Percentiles rank a stretch among this genome's conserved stretches.
Evolutionary conservation across 2,329 filamentous ascomycete genomes (phyloP).

Genomic region (Arthrobotrys pseudoclavata): DNA sequence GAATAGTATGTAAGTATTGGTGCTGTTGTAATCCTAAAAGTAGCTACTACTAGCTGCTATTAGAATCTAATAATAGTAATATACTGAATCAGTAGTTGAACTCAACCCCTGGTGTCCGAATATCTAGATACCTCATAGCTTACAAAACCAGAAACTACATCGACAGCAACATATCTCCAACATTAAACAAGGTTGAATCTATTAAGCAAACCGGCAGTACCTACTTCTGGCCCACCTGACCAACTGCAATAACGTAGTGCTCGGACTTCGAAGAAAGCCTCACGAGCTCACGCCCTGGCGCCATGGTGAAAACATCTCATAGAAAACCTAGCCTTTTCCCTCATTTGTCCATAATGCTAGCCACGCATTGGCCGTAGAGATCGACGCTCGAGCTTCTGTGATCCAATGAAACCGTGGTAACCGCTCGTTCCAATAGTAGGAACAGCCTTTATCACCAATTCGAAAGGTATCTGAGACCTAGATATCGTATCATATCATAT

Average conservation of each 20-base stretch:
- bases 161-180: too few relatives aligned
- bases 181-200: too few relatives aligned
- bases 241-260: neutral
- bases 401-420: conserved; percentile 1
- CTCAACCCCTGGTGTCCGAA: too few relatives aligned
- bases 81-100: too few relatives aligned
- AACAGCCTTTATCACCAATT: conserved; percentile 11
- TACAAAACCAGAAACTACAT: neutral
- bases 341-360: conserved; percentile 2
- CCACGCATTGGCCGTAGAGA: conserved; percentile 6
- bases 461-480: neutral
- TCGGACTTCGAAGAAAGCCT: neutral
- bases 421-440: neutral
- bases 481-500: conserved; percentile 3
- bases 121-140: conserved; percentile 6
- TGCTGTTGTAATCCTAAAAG: neutral
- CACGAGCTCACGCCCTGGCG: conserved; percentile 6
- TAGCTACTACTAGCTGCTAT: neutral
- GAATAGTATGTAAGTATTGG: neutral
- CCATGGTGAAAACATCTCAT: neutral
- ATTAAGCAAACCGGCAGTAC: too few relatives aligned
- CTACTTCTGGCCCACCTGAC: too few relatives aligned
- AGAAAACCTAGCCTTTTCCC: neutral
- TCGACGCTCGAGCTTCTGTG: neutral
- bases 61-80: neutral